These are phyloP conservation scores for Mesembryanthemum crystallinum DNA, from an alignment of 148 eudicot species.

Conservation along the genomic window DNA sequence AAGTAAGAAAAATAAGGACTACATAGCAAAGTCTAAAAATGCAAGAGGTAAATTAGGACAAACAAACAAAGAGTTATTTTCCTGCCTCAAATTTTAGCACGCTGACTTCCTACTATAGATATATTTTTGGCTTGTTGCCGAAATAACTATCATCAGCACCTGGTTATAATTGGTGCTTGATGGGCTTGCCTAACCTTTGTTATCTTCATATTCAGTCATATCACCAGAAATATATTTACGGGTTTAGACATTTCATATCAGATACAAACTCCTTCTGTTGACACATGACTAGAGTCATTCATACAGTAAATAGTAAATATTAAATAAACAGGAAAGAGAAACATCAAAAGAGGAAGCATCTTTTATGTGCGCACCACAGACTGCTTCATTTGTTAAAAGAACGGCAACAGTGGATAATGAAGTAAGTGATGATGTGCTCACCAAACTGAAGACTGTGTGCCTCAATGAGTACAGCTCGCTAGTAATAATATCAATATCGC, in stretches of 20 bases:
- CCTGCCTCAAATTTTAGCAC: neutral
- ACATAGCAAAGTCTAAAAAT: neutral
- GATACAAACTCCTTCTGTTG: neutral
- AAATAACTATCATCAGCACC: neutral
- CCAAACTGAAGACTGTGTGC: constrained; percentile 63
- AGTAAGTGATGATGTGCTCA: constrained; percentile 36
- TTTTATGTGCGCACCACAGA: neutral
- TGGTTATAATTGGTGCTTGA: no score
- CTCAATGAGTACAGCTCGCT: constrained; percentile 50
- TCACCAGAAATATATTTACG: neutral
- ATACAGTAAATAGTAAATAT: neutral
- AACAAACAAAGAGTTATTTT: neutral
- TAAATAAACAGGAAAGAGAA: neutral
- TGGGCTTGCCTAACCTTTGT: neutral
- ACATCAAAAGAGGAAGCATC: neutral
- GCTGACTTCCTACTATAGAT: no score
- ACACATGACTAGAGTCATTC: neutral
- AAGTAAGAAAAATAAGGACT: constrained; percentile 9
- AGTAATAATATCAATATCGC: constrained; percentile 55
- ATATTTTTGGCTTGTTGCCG: no score
- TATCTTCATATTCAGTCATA: constrained; percentile 8
- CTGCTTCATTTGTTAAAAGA: neutral
- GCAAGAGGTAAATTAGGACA: neutral
- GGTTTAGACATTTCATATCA: neutral
- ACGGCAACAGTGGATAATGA: neutral